Evolutionary conservation across 176 grass and related monocot species (phyloP).

Genomic region (Raddia guianensis): DNA sequence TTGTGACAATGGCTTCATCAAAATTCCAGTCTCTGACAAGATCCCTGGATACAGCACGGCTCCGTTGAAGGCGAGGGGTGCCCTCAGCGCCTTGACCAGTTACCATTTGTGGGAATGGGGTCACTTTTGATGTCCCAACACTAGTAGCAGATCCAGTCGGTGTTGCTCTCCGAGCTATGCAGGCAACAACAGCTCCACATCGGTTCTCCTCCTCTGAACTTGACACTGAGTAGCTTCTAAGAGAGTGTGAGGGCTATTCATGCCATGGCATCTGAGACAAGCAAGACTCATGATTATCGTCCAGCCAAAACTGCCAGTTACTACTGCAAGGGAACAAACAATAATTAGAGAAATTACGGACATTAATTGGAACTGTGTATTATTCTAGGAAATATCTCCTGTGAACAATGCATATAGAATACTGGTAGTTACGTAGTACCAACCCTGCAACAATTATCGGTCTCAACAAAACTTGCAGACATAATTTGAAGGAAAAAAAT

Average conservation of each 20-base stretch:
- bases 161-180: conserved; percentile 58
- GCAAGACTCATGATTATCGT: conserved; percentile 69
- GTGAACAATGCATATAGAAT: neutral
- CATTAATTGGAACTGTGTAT: neutral
- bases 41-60: conserved; percentile 82
- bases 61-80: conserved; percentile 72
- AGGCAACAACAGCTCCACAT: conserved; percentile 62
- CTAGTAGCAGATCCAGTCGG: conserved; percentile 39
- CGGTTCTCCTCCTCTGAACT: conserved; percentile 82
- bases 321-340: conserved; percentile 19
- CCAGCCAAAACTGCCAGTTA: conserved; percentile 7
- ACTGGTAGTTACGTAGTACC: neutral
- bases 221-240: conserved; percentile 86
- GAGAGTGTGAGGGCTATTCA: conserved; percentile 76
- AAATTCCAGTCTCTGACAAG: conserved; percentile 98
- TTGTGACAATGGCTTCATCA: conserved; percentile 58
- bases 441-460: conserved; percentile 23
- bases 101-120: conserved; percentile 63
- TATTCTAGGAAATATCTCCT: neutral
- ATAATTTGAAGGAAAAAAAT: neutral
- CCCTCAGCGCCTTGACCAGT: conserved; percentile 55
- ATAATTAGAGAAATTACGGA: conserved; percentile 10
- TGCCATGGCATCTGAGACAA: conserved; percentile 83
- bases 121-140: conserved; percentile 72
- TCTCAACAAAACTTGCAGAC: conserved; percentile 12